These are phyloP conservation scores for Mycosphaerella arachidis DNA, from an alignment of 2,329 filamentous ascomycete genomes.

Conservation along the genomic window DNA sequence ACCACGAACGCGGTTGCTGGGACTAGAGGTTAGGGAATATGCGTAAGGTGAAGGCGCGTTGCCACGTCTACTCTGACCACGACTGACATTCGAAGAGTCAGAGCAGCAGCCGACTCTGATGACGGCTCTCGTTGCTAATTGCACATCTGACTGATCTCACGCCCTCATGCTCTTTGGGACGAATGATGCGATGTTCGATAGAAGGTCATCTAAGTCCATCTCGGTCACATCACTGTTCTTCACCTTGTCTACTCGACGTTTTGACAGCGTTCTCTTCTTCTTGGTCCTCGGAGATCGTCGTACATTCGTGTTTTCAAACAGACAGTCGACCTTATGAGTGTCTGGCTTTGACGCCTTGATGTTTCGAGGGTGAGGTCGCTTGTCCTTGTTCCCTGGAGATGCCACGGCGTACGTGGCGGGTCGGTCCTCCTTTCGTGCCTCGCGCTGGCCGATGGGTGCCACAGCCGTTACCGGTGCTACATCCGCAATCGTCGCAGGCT, in stretches of 20 bases:
- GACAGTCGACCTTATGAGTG: constrained; percentile 22
- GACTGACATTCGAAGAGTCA: too few relatives aligned
- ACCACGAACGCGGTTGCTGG: too few relatives aligned
- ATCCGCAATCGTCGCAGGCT: neutral
- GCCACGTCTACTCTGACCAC: too few relatives aligned
- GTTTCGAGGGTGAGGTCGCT: neutral
- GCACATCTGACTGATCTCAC: neutral
- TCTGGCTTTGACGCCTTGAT: neutral
- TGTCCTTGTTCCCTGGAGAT: neutral
- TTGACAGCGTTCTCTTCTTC: neutral
- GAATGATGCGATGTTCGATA: constrained; percentile 25
- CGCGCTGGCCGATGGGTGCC: neutral
- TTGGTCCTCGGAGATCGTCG: neutral
- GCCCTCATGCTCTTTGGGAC: constrained; percentile 2
- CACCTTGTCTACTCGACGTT: neutral
- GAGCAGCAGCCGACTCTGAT: too few relatives aligned
- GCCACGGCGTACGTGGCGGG: neutral
- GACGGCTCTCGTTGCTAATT: too few relatives aligned
- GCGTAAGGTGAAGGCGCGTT: too few relatives aligned
- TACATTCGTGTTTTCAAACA: constrained; percentile 12
- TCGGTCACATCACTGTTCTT: constrained; percentile 6
- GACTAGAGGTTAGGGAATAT: too few relatives aligned
- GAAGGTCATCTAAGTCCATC: constrained; percentile 29
- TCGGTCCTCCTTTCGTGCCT: neutral
- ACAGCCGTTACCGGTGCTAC: neutral